Evolutionary conservation across 768 basidiomycete species (phyloP), one percentile per base, ranked within the genome.

Genomic region (Leucocoprinus birnbaumii): DNA sequence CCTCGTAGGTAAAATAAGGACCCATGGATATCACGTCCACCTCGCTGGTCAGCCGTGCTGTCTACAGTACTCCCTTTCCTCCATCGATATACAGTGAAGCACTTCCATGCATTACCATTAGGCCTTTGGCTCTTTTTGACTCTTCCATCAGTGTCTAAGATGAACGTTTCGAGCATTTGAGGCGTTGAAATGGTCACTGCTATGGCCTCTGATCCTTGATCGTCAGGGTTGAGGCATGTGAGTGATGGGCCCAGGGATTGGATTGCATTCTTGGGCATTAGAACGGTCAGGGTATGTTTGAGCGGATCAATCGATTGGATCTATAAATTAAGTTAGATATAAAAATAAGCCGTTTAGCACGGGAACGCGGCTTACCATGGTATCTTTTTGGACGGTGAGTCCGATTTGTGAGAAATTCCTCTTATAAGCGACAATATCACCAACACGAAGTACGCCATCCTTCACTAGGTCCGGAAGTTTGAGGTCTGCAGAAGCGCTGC

Each of bases 81-180:
- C 75, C 77, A 80, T 14, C 83, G 66, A 79, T 80, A 85, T 4
- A 85, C 68, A 4, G 78, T 77, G 58, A 85, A 70, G 8, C 65
- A 63, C 63, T 85, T 85, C 82, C 82, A 84, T 3, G 82, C 81
- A 55, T 82, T 80, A 6, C 74, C 78, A 55, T 80, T 74, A 2
- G 77, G 73, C 24, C 79, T 61, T 51, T 68, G 68, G 10, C 65
- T 41, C 46, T 70, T 73, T 10, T 75, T 71, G 1, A 83, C 68
- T 3, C 79, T 73, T 2, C 77, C 80, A 54, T 84, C 80, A 0
- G 74, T 65, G 52, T 84, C 81, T 7, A 84, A 68, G 6, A 85
- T 55, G 0, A 65, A 76, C 0, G 70, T 76, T 63, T 85, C 84
- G 14, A 86, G 72, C 63, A 77, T 77, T 2, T 71, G 63, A 1